Evolutionary conservation across 2,329 filamentous ascomycete genomes (phyloP).

Genomic region (Paecilomyces niveus): DNA sequence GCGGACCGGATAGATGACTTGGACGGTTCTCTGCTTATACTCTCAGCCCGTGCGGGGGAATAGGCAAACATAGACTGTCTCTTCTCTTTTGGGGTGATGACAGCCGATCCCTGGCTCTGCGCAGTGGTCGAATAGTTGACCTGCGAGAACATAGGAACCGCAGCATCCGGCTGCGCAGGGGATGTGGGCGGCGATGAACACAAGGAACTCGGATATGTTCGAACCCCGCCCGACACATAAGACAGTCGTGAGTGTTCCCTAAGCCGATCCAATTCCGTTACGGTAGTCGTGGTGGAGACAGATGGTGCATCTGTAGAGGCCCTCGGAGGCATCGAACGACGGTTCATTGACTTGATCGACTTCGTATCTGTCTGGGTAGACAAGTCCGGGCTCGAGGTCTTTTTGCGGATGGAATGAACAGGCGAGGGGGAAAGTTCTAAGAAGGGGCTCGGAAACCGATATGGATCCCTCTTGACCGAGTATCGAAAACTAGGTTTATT

Average conservation of each 20-base stretch:
- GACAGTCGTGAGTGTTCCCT: constrained; percentile 14
- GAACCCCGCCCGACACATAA: constrained; percentile 15
- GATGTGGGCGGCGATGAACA: constrained; percentile 6
- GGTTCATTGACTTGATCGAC: constrained; percentile 9
- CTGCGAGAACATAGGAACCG: constrained; percentile 9
- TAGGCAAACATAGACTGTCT: constrained; percentile 18
- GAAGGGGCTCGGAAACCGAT: constrained; percentile 15
- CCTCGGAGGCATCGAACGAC: constrained; percentile 10
- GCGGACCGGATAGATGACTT: constrained; percentile 15
- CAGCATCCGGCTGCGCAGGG: constrained; percentile 5
- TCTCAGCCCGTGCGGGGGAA: constrained; percentile 6
- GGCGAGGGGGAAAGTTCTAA: not conserved
- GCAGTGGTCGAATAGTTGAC: constrained; percentile 7
- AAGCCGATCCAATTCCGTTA: constrained; percentile 13
- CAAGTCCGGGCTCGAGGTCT: constrained; percentile 5
- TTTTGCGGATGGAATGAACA: constrained; percentile 3
- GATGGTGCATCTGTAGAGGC: constrained; percentile 13
- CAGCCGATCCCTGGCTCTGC: constrained; percentile 9
- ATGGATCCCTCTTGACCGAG: constrained; percentile 27
- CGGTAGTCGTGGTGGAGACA: constrained; percentile 11
- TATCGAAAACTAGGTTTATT: constrained; percentile 22
- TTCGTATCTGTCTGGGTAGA: constrained; percentile 1
- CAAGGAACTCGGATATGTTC: constrained; percentile 10
- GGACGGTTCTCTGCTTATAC: constrained; percentile 11
- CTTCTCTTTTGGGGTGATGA: constrained; percentile 13